Base-by-base conservation (phyloP, 768 basidiomycete genomes). In the Multifurca ochricompacta region DNA sequence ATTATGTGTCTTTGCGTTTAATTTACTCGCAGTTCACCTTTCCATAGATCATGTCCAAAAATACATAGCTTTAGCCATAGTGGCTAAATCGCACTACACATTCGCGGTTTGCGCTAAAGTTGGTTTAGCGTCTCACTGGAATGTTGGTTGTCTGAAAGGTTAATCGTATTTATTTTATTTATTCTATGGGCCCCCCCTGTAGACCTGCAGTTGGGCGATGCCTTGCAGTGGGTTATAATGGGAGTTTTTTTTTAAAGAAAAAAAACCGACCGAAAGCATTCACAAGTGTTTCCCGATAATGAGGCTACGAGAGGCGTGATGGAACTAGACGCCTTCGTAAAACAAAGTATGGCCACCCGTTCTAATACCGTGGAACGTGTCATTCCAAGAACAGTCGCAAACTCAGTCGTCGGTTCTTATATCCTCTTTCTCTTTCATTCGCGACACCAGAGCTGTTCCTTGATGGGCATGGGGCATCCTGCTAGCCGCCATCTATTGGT, bases 341-440 rank as follows among this genome's bases (percentile, higher is more conserved):
- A 66, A 82, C 83, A 8, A 85, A 88, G 64, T 88, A 93, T 41
- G 71, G 68, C 23, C 74, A 37, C 21, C 34, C 1, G 31, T 36
- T 36, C 48, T 48, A 41, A 23, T 44, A 13, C 31, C 34, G 32
- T 16, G 36, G 28, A 25, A 34, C 60, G 36, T 23, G 53, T 4
- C 50, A 87, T 85, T 84, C 78, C 85, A 84, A 66, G 78, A 85
- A 57, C 91, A 95, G 68, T 69, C 85, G 14, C 70, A 78, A 63
- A 83, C 81, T 59, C 82, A 93, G 11, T 86, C 91, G 7, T 71
- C 94, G 28, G 80, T 95, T 51, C 81, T 91, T 61, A 75, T 97
- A 55, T 85, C 90, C 28, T 92, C 92, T n/a, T 92, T 91, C 28
- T 92, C 92, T n/a, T 92, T 91, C 75, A 93, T 95, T 50, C 91